phyloP scores from a whole-genome alignment of 202 grass and related monocot species.

The Musa balbisiana region DNA sequence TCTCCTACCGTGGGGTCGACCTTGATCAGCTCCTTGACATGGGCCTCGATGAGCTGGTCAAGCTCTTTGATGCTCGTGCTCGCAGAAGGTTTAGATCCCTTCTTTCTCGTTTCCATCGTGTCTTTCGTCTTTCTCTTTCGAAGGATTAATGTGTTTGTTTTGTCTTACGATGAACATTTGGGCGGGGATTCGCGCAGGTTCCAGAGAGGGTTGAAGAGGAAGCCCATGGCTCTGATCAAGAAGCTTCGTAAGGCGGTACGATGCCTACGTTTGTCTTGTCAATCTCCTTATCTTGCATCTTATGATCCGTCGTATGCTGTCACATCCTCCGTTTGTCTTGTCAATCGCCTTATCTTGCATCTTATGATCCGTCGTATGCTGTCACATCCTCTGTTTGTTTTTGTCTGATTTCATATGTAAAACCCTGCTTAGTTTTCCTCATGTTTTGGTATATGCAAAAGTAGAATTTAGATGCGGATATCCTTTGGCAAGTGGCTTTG shows the following conservation, averaged over 20 bases:
- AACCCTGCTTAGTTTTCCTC: no score
- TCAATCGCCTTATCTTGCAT: neutral
- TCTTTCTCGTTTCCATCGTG: neutral
- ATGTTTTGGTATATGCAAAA: no score
- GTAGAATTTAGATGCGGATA: no score
- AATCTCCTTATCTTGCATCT: neutral
- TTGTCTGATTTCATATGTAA: no score
- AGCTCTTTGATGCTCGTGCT: conserved; percentile 11
- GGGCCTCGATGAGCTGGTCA: conserved; percentile 11
- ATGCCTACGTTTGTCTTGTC: neutral
- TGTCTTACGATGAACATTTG: neutral
- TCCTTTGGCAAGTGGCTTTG: no score
- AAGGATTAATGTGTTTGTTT: neutral
- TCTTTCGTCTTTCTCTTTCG: no score
- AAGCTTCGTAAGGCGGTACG: conserved; percentile 97
- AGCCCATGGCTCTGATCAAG: conserved; percentile 98
- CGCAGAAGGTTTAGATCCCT: neutral
- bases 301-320: neutral
- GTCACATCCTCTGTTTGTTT: neutral
- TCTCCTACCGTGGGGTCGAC: conserved; percentile 8
- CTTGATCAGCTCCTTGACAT: conserved; percentile 19
- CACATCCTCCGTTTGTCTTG: neutral
- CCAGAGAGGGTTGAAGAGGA: conserved; percentile 90
- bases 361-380: neutral
- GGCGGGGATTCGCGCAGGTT: conserved; percentile 34